Evolutionary conservation across 2,329 filamentous ascomycete species (phyloP).

Genomic region (Stagonosporopsis rhizophila): DNA sequence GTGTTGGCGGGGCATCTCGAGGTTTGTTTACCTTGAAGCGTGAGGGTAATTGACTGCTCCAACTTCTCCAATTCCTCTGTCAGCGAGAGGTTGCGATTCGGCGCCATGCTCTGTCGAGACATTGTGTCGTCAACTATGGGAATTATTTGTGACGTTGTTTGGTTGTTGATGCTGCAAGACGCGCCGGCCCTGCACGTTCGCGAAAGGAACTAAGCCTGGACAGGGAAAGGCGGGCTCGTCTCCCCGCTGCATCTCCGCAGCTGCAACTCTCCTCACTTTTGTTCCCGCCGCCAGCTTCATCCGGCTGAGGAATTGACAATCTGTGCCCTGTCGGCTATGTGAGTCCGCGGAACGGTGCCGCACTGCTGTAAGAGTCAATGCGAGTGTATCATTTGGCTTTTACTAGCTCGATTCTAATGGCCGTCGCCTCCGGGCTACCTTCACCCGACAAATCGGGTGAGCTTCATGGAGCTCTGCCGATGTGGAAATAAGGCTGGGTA

Average conservation of each 20-base stretch:
- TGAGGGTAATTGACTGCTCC: constrained; percentile 95
- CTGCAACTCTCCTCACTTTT: constrained; percentile 7
- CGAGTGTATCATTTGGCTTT: constrained; percentile 4
- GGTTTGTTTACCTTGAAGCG: constrained; percentile 73
- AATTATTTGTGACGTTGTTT: constrained; percentile 3
- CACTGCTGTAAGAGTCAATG: background rate
- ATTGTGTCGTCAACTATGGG: constrained; percentile 42
- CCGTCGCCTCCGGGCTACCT: constrained; percentile 24
- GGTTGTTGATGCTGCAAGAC: constrained; percentile 19
- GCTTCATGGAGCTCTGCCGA: constrained; percentile 13
- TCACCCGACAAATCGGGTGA: constrained; percentile 18
- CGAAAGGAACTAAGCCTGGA: constrained; percentile 17
- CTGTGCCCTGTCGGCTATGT: constrained; percentile 2
- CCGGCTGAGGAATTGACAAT: constrained; percentile 3
- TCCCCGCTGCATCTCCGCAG: constrained; percentile 20
- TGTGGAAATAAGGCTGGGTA: constrained; percentile 34
- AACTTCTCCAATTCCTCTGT: constrained; percentile 96
- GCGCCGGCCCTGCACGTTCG: constrained; percentile 26
- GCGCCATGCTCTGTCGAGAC: constrained; percentile 58
- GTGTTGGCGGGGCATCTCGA: constrained; percentile 29
- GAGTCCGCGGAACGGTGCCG: constrained; percentile 5
- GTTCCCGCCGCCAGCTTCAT: constrained; percentile 14
- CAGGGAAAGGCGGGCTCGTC: constrained; percentile 18
- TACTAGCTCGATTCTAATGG: background rate
- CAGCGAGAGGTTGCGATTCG: constrained; percentile 71